phyloP scores from a whole-genome alignment of 345 rosid species.

The Eucalyptus fibrosa region DNA sequence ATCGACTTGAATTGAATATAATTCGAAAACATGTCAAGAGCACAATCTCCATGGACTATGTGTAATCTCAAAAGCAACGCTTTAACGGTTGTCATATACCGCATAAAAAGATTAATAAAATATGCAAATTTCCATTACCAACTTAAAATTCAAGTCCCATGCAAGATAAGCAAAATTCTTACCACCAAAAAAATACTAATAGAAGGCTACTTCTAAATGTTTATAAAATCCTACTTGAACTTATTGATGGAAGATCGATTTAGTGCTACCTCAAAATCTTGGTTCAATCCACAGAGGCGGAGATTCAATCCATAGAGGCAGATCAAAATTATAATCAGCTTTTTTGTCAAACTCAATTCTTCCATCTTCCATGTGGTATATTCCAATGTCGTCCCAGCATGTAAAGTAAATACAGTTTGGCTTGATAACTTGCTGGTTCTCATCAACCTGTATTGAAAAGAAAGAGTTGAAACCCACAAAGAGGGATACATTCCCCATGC shows the following conservation, averaged over 20 bases:
- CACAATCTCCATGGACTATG: background rate
- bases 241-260: background rate
- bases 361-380: background rate
- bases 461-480: background rate
- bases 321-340: background rate
- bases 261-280: background rate
- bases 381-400: background rate
- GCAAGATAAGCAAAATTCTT: background rate
- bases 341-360: background rate
- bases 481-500: background rate
- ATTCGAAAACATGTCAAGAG: background rate
- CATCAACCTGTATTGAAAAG: background rate
- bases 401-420: background rate
- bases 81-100: background rate
- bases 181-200: background rate
- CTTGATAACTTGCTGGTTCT: background rate
- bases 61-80: background rate
- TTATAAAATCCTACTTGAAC: background rate
- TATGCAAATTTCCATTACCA: background rate
- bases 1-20: background rate
- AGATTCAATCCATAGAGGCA: background rate
- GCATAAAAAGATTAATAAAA: background rate
- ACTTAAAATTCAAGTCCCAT: background rate
- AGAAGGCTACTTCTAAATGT: background rate
- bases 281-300: background rate